These are phyloP conservation scores for Suhomyces sp. DNA, from an alignment of 805 yeast genomes.

Conservation along the genomic window DNA sequence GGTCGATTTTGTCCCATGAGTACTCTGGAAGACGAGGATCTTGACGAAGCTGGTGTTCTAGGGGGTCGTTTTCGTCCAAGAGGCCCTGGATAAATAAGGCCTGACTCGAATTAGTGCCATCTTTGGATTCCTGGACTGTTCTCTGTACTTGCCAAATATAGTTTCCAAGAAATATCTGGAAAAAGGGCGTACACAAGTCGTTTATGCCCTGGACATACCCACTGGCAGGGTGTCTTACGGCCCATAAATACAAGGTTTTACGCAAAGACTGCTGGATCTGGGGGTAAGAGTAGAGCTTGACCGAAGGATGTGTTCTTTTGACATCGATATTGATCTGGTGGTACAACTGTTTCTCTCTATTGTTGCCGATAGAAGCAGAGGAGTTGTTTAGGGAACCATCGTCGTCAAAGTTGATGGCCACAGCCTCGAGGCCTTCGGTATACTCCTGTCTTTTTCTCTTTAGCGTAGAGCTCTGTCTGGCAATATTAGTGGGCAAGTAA, in stretches of 20 bases:
- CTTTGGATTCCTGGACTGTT: slow-evolving; percentile 8
- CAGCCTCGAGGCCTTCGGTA: slow-evolving; percentile 66
- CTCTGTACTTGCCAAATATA: slow-evolving; percentile 50
- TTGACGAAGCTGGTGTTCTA: slow-evolving; percentile 21
- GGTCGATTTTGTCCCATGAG: slow-evolving; percentile 58
- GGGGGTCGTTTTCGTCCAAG: slow-evolving; percentile 25
- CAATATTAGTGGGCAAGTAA: slow-evolving; percentile 81
- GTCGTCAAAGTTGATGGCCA: slow-evolving; percentile 45
- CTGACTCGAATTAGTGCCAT: slow-evolving; percentile 15
- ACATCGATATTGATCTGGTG: slow-evolving; percentile 95
- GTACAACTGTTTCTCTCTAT: slow-evolving; percentile 71
- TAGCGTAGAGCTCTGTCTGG: slow-evolving; percentile 67
- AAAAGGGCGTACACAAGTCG: slow-evolving; percentile 90
- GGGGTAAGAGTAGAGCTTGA: slow-evolving; percentile 64
- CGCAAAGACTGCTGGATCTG: slow-evolving; percentile 78
- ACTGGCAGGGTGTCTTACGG: slow-evolving; percentile 93
- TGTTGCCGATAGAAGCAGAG: slow-evolving; percentile 13
- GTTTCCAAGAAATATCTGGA: slow-evolving; percentile 74
- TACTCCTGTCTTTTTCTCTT: slow-evolving; percentile 85
- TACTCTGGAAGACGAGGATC: slow-evolving; percentile 26
- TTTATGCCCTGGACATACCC: slow-evolving; percentile 98
- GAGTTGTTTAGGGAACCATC: slow-evolving; percentile 15
- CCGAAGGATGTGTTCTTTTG: slow-evolving; percentile 87
- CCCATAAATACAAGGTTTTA: slow-evolving; percentile 86
- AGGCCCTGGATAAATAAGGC: slow-evolving; percentile 36